These are phyloP conservation scores for Penicillium simplicissimum DNA, from an alignment of 495 filamentous ascomycete species.

Conservation along the genomic window DNA sequence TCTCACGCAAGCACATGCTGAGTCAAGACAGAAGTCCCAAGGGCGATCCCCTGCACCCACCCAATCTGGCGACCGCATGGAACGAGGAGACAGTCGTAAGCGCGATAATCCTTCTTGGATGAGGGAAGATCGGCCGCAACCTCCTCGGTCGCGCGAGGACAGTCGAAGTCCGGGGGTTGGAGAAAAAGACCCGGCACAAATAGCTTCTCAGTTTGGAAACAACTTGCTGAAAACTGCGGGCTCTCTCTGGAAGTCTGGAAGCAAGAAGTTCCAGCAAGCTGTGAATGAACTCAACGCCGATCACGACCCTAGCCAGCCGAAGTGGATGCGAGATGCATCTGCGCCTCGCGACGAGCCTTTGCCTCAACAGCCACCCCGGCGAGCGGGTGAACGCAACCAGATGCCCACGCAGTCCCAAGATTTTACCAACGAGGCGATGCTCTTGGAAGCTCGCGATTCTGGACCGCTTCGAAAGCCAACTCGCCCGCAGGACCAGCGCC, in stretches of 20 bases:
- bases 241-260: constrained; percentile 88
- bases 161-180: constrained; percentile 58
- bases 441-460: constrained; percentile 70
- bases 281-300: constrained; percentile 85
- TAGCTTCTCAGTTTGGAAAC: constrained; percentile 77
- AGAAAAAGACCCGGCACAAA: constrained; percentile 77
- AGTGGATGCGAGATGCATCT: constrained; percentile 84
- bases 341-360: constrained; percentile 35
- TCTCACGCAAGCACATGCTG: constrained; percentile 83
- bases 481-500: constrained; percentile 32
- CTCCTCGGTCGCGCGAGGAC: constrained; percentile 44
- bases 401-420: constrained; percentile 30
- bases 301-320: constrained; percentile 82
- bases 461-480: constrained; percentile 38
- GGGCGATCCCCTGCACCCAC: constrained; percentile 34
- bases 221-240: constrained; percentile 92
- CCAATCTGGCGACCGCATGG: constrained; percentile 33
- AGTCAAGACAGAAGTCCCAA: constrained; percentile 60
- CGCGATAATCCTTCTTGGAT: constrained; percentile 42
- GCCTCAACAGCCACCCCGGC: constrained; percentile 20
- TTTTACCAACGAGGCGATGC: constrained; percentile 85
- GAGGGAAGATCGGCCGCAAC: constrained; percentile 33
- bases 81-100: constrained; percentile 42
- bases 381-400: constrained; percentile 16
- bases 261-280: constrained; percentile 92